Percentiles rank a stretch among this genome's conserved stretches.
These are phyloP conservation scores for Eimeria zaria DNA, from an alignment of 169 alveolate genomes.

Conservation along the genomic window DNA sequence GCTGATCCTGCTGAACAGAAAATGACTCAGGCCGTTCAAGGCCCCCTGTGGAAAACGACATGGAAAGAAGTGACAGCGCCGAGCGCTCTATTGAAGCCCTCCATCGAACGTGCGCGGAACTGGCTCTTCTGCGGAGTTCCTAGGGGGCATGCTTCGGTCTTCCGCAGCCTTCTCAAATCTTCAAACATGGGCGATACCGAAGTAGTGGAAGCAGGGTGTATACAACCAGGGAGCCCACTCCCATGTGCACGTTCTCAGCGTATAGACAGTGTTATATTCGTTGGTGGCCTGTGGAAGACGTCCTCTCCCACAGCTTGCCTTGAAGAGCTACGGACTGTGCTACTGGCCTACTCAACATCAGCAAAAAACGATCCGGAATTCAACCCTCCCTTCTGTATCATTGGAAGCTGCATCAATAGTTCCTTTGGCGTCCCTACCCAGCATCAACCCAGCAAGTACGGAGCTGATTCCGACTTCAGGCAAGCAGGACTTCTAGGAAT, in stretches of 20 bases:
- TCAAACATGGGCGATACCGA: neutral
- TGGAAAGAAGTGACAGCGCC: constrained; percentile 12
- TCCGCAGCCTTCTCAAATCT: neutral
- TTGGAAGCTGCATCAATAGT: constrained; percentile 18
- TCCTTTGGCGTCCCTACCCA: constrained; percentile 6
- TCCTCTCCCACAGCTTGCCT: constrained; percentile 20
- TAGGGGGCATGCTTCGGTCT: neutral
- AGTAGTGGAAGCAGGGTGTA: neutral
- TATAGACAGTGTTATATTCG: constrained; percentile 20
- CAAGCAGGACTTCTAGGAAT: constrained; percentile 90
- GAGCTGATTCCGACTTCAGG: neutral
- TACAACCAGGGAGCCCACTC: neutral
- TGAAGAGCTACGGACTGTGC: constrained; percentile 20
- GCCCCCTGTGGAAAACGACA: constrained; percentile 22
- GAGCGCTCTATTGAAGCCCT: neutral
- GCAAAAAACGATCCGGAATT: constrained; percentile 6
- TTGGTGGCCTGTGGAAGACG: constrained; percentile 56
- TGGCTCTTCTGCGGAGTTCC: constrained; percentile 74
- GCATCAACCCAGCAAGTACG: neutral
- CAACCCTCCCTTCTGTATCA: constrained; percentile 34
- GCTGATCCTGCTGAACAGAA: neutral
- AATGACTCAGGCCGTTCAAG: neutral
- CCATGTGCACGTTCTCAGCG: constrained; percentile 6
- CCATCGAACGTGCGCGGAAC: constrained; percentile 1
- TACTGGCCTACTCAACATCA: constrained; percentile 17